Percentiles rank a stretch among this genome's conserved stretches.
phyloP scores from a whole-genome alignment of 2,329 filamentous ascomycete species.

The Alternaria ethzedia region DNA sequence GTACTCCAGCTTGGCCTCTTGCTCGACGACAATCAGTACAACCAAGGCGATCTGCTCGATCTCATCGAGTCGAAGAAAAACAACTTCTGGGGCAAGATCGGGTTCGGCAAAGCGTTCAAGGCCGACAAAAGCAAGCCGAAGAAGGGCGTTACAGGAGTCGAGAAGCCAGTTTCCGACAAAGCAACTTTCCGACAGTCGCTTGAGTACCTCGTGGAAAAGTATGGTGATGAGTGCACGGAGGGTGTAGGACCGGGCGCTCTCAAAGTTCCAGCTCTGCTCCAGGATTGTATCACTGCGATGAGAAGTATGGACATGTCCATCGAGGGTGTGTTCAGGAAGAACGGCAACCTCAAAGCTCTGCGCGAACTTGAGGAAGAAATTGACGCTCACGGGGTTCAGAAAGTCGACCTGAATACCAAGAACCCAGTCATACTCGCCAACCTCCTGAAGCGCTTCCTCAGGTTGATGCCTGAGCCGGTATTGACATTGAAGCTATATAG shows the following conservation, averaged over 20 bases:
- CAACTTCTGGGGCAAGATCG: constrained; percentile 98
- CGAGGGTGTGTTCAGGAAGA: constrained; percentile 98
- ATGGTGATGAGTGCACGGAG: constrained; percentile 96
- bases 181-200: constrained; percentile 90
- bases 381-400: constrained; percentile 83
- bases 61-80: constrained; percentile 93
- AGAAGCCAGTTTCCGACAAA: constrained; percentile 60
- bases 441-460: constrained; percentile 90
- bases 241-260: constrained; percentile 91
- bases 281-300: constrained; percentile 93
- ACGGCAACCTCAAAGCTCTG: constrained; percentile 94
- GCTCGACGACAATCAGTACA: constrained; percentile 87
- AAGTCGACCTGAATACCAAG: constrained; percentile 84
- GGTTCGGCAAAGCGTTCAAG: constrained; percentile 79
- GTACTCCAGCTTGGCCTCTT: constrained; percentile 94
- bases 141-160: constrained; percentile 69
- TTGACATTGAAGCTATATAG: constrained; percentile 94
- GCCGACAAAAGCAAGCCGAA: constrained; percentile 66
- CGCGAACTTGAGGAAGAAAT: constrained; percentile 86
- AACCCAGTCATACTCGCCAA: constrained; percentile 94
- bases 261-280: constrained; percentile 90
- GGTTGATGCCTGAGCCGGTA: constrained; percentile 91
- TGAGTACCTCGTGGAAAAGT: constrained; percentile 87
- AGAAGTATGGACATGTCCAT: constrained; percentile 99
- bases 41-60: constrained; percentile 88